Evolutionary conservation across 331 rosid species (phyloP).

Genomic region (Pyracantha coccinea): DNA sequence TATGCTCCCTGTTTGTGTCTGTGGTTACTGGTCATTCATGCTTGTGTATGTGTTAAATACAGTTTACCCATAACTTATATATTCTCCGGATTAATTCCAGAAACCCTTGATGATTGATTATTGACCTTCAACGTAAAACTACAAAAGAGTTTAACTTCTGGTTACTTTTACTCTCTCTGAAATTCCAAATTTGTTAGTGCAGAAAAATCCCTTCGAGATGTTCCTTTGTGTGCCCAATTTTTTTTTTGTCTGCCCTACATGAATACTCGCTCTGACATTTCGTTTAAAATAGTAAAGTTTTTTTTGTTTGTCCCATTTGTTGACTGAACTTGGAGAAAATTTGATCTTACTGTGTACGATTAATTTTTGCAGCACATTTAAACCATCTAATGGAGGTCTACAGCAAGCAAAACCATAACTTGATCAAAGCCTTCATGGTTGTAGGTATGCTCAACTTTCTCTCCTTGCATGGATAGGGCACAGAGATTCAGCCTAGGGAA

Average conservation of each 20-base stretch:
- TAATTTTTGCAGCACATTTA: slow-evolving; percentile 70
- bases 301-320: slow-evolving; percentile 7
- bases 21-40: not conserved
- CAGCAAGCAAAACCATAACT: slow-evolving; percentile 56
- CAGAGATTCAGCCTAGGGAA: not conserved
- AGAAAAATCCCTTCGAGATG: not conserved
- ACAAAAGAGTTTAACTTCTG: not conserved
- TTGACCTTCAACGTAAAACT: not conserved
- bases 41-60: not conserved
- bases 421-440: slow-evolving; percentile 43
- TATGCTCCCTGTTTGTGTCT: not conserved
- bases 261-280: not conserved
- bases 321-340: slow-evolving; percentile 12
- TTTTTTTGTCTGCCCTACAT: not conserved
- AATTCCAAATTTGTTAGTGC: not conserved
- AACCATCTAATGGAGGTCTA: slow-evolving; percentile 80
- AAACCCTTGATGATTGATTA: not conserved
- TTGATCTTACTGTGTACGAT: slow-evolving; percentile 11
- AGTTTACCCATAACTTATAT: not conserved
- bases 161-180: not conserved
- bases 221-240: not conserved
- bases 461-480: not conserved
- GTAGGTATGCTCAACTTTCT: slow-evolving; percentile 43
- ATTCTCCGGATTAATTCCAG: not conserved
- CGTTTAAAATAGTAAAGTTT: not conserved